Evolutionary conservation across 768 basidiomycete genomes (phyloP), one percentile per base, ranked within the genome.

Genomic region (Fistulinella prunicolor): DNA sequence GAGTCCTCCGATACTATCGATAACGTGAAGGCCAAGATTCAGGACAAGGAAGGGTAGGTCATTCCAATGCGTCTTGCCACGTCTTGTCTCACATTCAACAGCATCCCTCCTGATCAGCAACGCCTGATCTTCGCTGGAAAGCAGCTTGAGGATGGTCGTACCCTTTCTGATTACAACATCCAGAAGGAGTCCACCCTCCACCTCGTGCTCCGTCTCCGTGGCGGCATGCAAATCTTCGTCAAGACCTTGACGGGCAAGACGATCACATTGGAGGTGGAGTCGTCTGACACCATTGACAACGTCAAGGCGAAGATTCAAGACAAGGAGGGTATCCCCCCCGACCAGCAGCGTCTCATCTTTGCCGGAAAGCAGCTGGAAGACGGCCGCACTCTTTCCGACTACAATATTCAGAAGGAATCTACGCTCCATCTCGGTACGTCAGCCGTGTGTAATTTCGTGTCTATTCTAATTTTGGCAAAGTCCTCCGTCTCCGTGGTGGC

Each of bases 61-160:
- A 2, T 1, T 17, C 1, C 3, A 9, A 0, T 3, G 21, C 3
- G 1, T 14, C 9, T 14, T 2, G 2, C 7, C 4, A 16, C 3
- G 9, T 5, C 14, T 3, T 2, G 3, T 49, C 55, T 61, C 20
- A 61, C 24, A 3, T 14, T 3, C 1, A 5, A 1, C n/a, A 61
- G 82, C 13, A 89, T 89, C 49, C 86, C 86, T 19, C 93, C 91
- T 21, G 89, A 93, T 70, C 92, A 92, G 59, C 91, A 94, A 64
- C 91, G 94, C 54, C 72, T 95, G n/a, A 95, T 95, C 74, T 95
- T 94, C 55, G 93, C 93, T 38, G 93, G 93, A 51, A 94, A 95
- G 73, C 93, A 94, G 67, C 81, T 96, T 22, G 93, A 95, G 67
- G 94, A 96, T 61, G 94, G 94, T 4, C 85, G 93, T 41, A 95